Base-by-base conservation (phyloP, 2,329 filamentous ascomycete genomes). In the Aspergillus proliferans region DNA sequence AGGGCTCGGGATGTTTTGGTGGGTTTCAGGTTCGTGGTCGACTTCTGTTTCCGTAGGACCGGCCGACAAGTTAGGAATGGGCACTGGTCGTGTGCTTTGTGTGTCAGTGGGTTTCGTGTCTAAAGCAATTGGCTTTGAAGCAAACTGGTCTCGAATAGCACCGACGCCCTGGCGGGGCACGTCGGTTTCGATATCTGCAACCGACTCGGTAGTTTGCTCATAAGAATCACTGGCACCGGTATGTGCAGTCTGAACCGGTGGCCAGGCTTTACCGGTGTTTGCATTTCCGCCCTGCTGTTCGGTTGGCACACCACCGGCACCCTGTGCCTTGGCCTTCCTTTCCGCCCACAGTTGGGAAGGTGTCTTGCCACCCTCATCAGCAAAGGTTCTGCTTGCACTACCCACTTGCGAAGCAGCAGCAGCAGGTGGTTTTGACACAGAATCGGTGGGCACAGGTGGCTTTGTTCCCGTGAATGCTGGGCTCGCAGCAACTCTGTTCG, bases 331-430 rank as follows among this genome's bases (percentile, higher is more conserved):
- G 34, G 88, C 92, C 76, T 97, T 97, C 76, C 91, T 95, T 76
- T 98, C 93, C 0, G 92, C 92, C 93, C 93, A 98, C 33, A 95
- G 74, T 69, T 98, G 93, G 26, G 93, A 91, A 6, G 93, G 93
- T 4, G 93, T 97, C 76, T 97, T 98, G 53, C 93, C 93, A 54
- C 87, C 91, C 68, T 94, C 78, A 58, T 96, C 91, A 14, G 93
- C 93, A 74, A 97, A 98, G 0, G 90, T 95, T 62, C 89, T 85
- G 72, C 89, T 94, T 34, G 91, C 90, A 56, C 83, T 79, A 22
- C 89, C 90, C 22, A 95, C 78, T 5, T 58, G 61, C 3, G 81
- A 75, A 18, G 83, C 72, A 21, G 81, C 67, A 24, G 82, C 75
- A 7, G 78, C 68, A n/a, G 82, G 70, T 52, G 85, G 84, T 10